Evolutionary conservation across 73 alveolate species (phyloP), one percentile per base, ranked within the genome.

Genomic region (Urostyla sp.): DNA sequence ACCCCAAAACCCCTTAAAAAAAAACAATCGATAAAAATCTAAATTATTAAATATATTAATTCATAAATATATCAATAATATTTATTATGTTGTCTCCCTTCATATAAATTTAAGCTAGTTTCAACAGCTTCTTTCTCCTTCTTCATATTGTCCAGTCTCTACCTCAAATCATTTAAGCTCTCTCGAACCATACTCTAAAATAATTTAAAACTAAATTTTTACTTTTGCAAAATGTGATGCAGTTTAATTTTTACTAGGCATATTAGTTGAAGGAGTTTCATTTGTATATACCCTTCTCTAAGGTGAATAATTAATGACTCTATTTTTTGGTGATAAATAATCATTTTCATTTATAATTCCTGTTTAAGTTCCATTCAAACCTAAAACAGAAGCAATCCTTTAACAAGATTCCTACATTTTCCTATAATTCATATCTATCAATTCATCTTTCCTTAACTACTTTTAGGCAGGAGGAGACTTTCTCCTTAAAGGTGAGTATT

Each of bases 61-160:
- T 16, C 10, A 40, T 40, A 40, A 11, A 40, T 40, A 40, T 40
- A 16, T 40, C 20, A 16, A 40, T 11, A 40, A 40, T 40, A 40
- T 16, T 40, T 16, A 40, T 16, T 40, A 40, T 40, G 10, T 40
- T 16, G 10, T 48, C 83, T 69, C 55, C 49, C 72, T 49, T 69
- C 83, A 30, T 24, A 69, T 6, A 54, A 55, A 23, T 45, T 46
- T 1, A 69, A 45, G 32, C 83, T 69, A 16, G 20, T 69, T 32
- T 69, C 83, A 3, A 69, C 83, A 5, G 83, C 83, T 46, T 24
- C 72, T 31, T 69, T 69, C 26, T 69, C 83, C 34, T 28, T 69
- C 56, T 49, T 45, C 83, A 69, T 69, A 32, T 69, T 23, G 49
- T 69, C 83, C 15, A 69, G 54, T 31, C 49, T 48, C 38, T 45